Conservation (phyloP, 371 early-diverging fungal genomes). For the Entomophthora muscae region DNA sequence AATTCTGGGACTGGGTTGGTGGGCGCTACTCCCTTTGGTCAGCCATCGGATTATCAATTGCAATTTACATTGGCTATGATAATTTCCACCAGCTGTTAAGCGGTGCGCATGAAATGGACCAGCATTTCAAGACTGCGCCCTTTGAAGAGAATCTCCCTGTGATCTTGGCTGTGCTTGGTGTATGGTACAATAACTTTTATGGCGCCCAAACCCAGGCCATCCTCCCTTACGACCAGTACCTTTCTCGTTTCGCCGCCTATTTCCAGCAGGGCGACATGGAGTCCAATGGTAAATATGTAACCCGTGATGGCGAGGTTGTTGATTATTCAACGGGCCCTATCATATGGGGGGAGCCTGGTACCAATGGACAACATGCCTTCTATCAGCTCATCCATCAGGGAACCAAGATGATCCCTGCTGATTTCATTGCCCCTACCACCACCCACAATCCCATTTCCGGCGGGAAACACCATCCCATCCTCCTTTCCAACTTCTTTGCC, state of each 20-base stretch:
- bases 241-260: slow-evolving; percentile 92
- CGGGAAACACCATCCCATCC: slow-evolving; percentile 76
- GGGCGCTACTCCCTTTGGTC: slow-evolving; percentile 98
- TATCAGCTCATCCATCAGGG: slow-evolving; percentile 99
- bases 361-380: slow-evolving; percentile 99
- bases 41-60: slow-evolving; percentile 96
- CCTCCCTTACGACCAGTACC: slow-evolving; percentile 96
- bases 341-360: slow-evolving; percentile 99
- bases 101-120: slow-evolving; percentile 95
- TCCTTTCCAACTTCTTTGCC: slow-evolving; percentile 97
- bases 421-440: too few relatives aligned
- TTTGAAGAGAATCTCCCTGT: slow-evolving; percentile 86
- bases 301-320: too few relatives aligned
- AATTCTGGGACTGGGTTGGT: too few relatives aligned
- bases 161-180: slow-evolving; percentile 79
- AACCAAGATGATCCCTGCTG: too few relatives aligned
- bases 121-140: slow-evolving; percentile 78
- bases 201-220: slow-evolving; percentile 91
- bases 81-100: slow-evolving; percentile 83
- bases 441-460: slow-evolving; percentile 69
- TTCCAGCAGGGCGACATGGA: slow-evolving; percentile 99
- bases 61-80: slow-evolving; percentile 86
- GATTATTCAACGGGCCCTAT: slow-evolving; percentile 91
- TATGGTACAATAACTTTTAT: slow-evolving; percentile 97
- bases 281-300: slow-evolving; percentile 99